Base-by-base conservation (phyloP, 2,329 filamentous ascomycete genomes). In the Pseudofabraea citricarpa region DNA sequence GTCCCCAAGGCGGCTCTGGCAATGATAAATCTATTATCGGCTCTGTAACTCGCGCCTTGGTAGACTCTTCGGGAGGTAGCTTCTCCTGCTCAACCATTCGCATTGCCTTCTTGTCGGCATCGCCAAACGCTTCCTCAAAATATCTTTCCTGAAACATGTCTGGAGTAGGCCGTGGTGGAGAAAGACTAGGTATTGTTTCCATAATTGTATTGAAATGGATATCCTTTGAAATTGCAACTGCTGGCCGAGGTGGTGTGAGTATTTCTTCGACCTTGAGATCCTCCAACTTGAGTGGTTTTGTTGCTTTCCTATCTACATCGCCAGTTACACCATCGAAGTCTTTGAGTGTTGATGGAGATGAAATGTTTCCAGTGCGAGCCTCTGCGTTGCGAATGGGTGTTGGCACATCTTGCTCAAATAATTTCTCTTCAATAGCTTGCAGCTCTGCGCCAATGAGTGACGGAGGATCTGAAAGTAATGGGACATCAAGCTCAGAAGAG, bases 21-120 rank as follows among this genome's bases (percentile, higher is more conserved):
- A 61, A 49, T 1, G 63, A 58, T 26, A 71, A 66, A 21, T 72
- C 69, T 47, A 80, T 56, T 0, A 59, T 21, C 0, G 75, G 75
- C 4, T 77, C 65, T n/a, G 66, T 53, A 1, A 77, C 65, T 29
- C 75, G 66, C 39, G 64, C 62, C 4, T 64, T 71, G n/a, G n/a
- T n/a, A 0, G 72, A 50, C 33, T 62, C 57, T 31, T 51, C 57
- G 26, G 45, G 46, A n/a, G 56, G 43, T 26, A 64, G 36, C 29
- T 50, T 52, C 43, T 64, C 62, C 44, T 62, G 58, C 24, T 63
- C 58, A 21, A 46, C 32, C 38, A 49, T 39, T 16, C 44, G 49
- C 18, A 48, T 56, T 22, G 39, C 56, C 24, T 35, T 39, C 24
- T 51, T 44, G 24, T 43, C 46, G 4, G 51, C 49, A 5, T 50